Evolutionary conservation across 331 rosid species (phyloP), one percentile per base, ranked within the genome.

Genomic region (Pyrus hybrid): DNA sequence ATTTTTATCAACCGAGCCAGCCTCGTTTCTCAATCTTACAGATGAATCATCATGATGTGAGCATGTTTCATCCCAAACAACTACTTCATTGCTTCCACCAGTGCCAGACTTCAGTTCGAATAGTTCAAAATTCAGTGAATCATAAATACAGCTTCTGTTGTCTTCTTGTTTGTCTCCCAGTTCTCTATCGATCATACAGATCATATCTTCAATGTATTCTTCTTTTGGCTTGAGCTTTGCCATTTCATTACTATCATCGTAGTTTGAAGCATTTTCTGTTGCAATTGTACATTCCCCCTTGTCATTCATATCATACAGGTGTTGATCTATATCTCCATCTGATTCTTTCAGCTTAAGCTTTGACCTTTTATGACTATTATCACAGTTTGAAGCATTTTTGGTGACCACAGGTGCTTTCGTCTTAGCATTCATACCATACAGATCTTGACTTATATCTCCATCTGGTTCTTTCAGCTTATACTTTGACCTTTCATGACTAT

Each of bases 161-260:
- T 80, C 85, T 79, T 75, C 82, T 79, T 33, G 79, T 68, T 47
- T 75, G 33, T 29, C 64, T 62, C 71, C 85, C 63, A 79, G 13
- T 13, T 77, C 82, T 74, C 77, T 68, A 35, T 77, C 10, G 45
- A 78, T 74, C 72, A 79, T 72, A 78, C n/a, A 76, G 54, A 23
- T 73, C 10, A 80, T 77, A 32, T 86, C 92, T 65, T 87, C 97
- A 73, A 11, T 4, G 68, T 33, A 58, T 43, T 82, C 84, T 28
- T n/a, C 70, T 63, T 66, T 37, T 29, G 20, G 6, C 61, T 60
- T 21, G 64, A 32, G 49, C 65, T 57, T 43, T 13, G 70, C 26
- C 43, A 74, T 64, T 51, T 68, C 49, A 33, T 77, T 60, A 60
- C 64, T 54, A 41, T 70, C 43, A 65, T 58, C 76, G 41, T 7